These are phyloP conservation scores for Coemansia pectinata DNA, from an alignment of 192 early-diverging fungal species.

Conservation along the genomic window DNA sequence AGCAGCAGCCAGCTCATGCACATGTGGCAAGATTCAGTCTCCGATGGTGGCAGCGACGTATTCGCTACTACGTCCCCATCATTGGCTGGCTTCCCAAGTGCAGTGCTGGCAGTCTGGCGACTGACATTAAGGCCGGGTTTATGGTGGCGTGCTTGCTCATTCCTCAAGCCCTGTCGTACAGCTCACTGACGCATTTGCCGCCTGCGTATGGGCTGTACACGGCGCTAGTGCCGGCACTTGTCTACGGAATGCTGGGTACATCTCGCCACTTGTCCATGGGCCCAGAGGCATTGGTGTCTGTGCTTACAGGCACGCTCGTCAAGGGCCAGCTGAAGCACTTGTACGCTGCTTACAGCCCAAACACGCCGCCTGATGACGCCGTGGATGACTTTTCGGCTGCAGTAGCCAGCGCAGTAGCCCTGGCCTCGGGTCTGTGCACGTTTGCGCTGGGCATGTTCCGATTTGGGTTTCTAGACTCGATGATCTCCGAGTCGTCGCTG, in stretches of 20 bases:
- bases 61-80: constrained; percentile 93
- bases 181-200: constrained; percentile 80
- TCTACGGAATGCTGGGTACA: constrained; percentile 91
- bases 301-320: constrained; percentile 73
- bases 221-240: constrained; percentile 75
- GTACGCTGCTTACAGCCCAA: constrained; percentile 50
- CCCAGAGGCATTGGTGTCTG: constrained; percentile 90
- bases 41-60: constrained; percentile 55
- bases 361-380: constrained; percentile 50
- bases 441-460: constrained; percentile 94
- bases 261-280: constrained; percentile 94
- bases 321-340: constrained; percentile 61
- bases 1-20: not conserved
- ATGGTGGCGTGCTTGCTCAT: constrained; percentile 78
- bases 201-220: constrained; percentile 93
- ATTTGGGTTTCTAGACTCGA: constrained; percentile 96
- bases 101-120: constrained; percentile 59
- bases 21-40: constrained; percentile 13
- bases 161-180: constrained; percentile 84
- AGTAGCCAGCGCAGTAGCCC: constrained; percentile 68
- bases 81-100: constrained; percentile 92
- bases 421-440: constrained; percentile 93
- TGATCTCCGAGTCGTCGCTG: constrained; percentile 89
- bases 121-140: constrained; percentile 83
- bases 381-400: constrained; percentile 53